Conservation (phyloP, 306 rosid genomes). For the Rubus parviflorus region DNA sequence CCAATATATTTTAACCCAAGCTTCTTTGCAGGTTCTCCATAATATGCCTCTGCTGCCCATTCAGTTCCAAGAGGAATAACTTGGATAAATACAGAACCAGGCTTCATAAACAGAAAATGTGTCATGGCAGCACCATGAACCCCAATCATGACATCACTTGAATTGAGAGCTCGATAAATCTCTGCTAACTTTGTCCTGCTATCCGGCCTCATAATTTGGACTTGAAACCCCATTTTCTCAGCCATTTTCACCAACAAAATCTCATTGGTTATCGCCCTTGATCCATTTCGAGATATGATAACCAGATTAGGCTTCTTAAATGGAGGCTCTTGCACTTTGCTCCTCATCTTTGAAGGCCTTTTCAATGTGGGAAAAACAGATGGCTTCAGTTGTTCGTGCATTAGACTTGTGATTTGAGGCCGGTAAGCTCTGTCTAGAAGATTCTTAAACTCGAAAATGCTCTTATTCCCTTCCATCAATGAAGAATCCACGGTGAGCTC, state of each 20-base stretch:
- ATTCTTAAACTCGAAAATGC: slow-evolving; percentile 61
- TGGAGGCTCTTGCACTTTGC: slow-evolving; percentile 8
- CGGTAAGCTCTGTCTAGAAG: slow-evolving; percentile 60
- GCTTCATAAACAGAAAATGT: slow-evolving; percentile 18
- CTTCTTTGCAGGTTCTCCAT: slow-evolving; percentile 14
- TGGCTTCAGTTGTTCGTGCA: slow-evolving; percentile 37
- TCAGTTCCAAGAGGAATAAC: slow-evolving; percentile 10
- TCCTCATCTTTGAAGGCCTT: slow-evolving; percentile 22
- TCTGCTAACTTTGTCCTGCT: neutral
- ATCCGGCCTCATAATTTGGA: neutral
- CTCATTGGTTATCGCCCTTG: slow-evolving; percentile 75
- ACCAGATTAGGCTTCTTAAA: slow-evolving; percentile 46
- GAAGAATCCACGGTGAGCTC: slow-evolving; percentile 68
- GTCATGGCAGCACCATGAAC: slow-evolving; percentile 31
- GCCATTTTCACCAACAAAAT: neutral
- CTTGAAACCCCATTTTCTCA: slow-evolving; percentile 15
- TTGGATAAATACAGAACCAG: slow-evolving; percentile 19
- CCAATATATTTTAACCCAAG: slow-evolving; percentile 20
- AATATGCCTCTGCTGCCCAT: slow-evolving; percentile 10
- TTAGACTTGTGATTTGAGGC: slow-evolving; percentile 56
- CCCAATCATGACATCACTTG: slow-evolving; percentile 18
- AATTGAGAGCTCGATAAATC: neutral
- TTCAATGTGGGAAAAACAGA: slow-evolving; percentile 26
- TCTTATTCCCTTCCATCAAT: slow-evolving; percentile 53
- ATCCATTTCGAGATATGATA: slow-evolving; percentile 68